These are phyloP conservation scores for Epichloe uncinata DNA, from an alignment of 2,329 filamentous ascomycete genomes.

Conservation along the genomic window DNA sequence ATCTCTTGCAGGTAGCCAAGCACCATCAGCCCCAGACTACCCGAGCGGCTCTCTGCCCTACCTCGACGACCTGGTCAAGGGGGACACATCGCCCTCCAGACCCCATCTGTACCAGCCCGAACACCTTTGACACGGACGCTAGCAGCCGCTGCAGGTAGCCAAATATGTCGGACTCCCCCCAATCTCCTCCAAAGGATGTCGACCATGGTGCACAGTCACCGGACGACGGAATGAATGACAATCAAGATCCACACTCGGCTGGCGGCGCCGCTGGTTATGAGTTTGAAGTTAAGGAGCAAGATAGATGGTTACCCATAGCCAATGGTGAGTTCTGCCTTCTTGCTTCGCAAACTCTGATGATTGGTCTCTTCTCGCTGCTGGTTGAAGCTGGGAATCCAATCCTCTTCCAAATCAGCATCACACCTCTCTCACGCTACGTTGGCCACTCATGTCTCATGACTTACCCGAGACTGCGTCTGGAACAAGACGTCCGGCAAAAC, in stretches of 20 bases:
- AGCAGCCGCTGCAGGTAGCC: constrained; percentile 55
- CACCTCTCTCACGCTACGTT: constrained; percentile 15
- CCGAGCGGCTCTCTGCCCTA: constrained; percentile 29
- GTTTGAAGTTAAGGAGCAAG: constrained; percentile 99
- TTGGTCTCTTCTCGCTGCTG: not conserved
- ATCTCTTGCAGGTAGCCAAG: constrained; percentile 37
- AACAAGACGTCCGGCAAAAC: constrained; percentile 32
- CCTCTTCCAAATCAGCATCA: constrained; percentile 15
- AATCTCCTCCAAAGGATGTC: constrained; percentile 89
- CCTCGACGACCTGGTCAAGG: constrained; percentile 45
- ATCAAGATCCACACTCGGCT: constrained; percentile 61
- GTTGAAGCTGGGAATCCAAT: not conserved
- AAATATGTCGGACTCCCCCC: constrained; percentile 79
- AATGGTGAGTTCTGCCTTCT: constrained; percentile 69
- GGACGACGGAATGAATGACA: constrained; percentile 92
- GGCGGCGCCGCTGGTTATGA: constrained; percentile 59
- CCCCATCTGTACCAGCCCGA: constrained; percentile 43
- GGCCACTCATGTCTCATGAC: constrained; percentile 45
- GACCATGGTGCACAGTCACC: constrained; percentile 86
- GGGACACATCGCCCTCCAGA: constrained; percentile 38
- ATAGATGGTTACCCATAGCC: constrained; percentile 98
- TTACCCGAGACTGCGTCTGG: constrained; percentile 38
- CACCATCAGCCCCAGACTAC: constrained; percentile 16
- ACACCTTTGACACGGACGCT: constrained; percentile 44
- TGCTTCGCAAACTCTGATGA: constrained; percentile 11